phyloP scores from a whole-genome alignment of 1,139 yeast genomes.

The Entelexis paramagnoliae region DNA sequence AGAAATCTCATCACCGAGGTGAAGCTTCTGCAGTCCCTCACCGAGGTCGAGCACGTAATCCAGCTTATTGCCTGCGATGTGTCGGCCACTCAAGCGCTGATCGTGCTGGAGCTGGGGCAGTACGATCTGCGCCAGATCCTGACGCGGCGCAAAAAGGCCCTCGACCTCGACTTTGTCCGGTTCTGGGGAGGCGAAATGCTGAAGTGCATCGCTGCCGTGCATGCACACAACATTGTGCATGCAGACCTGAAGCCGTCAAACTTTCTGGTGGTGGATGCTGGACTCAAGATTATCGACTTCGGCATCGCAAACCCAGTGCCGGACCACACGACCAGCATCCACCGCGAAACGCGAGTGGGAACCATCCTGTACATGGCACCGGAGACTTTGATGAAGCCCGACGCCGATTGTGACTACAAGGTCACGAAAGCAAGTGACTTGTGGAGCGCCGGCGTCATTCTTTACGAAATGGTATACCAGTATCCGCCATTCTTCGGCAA shows the following conservation, averaged over 20 bases:
- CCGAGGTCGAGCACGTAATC: constrained; percentile 63
- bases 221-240: constrained; percentile 79
- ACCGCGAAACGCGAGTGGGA: constrained; percentile 85
- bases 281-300: constrained; percentile 81
- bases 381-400: constrained; percentile 49
- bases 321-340: constrained; percentile 81
- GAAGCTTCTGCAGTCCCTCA: constrained; percentile 53
- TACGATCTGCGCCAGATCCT: constrained; percentile 79
- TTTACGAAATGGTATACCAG: constrained; percentile 93
- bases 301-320: constrained; percentile 94
- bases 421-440: constrained; percentile 94
- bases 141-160: constrained; percentile 26
- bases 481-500: constrained; percentile 63
- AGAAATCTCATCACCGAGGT: constrained; percentile 83
- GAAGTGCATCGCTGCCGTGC: constrained; percentile 80
- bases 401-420: constrained; percentile 39
- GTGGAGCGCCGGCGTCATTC: constrained; percentile 96
- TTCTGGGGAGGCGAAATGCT: constrained; percentile 71
- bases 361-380: constrained; percentile 99
- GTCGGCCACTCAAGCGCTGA: constrained; percentile 27
- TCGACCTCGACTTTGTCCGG: constrained; percentile 70
- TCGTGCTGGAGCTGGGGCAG: constrained; percentile 95
- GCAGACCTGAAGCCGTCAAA: constrained; percentile 95
- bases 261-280: constrained; percentile 76
- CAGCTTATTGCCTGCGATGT: constrained; percentile 51